Evolutionary conservation across 345 rosid species (phyloP).

Genomic region (Mangifera indica): DNA sequence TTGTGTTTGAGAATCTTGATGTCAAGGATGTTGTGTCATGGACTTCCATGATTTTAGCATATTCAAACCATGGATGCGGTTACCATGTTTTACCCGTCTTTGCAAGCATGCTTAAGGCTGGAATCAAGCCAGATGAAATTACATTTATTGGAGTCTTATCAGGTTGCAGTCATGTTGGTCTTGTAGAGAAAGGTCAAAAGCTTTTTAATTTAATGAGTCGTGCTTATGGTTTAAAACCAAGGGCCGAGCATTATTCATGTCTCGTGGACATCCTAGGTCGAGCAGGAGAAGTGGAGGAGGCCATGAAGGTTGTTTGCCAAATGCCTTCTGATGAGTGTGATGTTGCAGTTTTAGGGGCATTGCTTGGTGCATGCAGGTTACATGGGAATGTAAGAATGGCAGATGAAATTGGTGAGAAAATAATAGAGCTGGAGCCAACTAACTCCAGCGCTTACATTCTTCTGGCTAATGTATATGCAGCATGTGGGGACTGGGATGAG

Average conservation of each 20-base stretch:
- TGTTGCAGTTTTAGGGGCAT: constrained; percentile 41
- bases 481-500: constrained; percentile 37
- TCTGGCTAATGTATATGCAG: constrained; percentile 37
- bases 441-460: constrained; percentile 31
- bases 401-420: constrained; percentile 24
- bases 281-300: constrained; percentile 36
- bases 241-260: constrained; percentile 45
- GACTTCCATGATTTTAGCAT: constrained; percentile 46
- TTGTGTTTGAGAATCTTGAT: constrained; percentile 32
- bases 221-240: constrained; percentile 33
- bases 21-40: constrained; percentile 40
- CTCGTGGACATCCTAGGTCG: constrained; percentile 45
- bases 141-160: constrained; percentile 41
- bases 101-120: constrained; percentile 35
- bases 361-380: constrained; percentile 37
- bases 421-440: constrained; percentile 35
- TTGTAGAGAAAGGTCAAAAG: constrained; percentile 34
- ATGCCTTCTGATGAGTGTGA: constrained; percentile 33
- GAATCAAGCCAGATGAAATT: constrained; percentile 39
- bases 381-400: constrained; percentile 31
- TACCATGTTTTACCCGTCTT: constrained; percentile 32
- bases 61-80: constrained; percentile 41
- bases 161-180: constrained; percentile 43
- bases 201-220: constrained; percentile 31
- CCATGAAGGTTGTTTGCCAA: constrained; percentile 27